Base-by-base conservation (phyloP, 2,329 filamentous ascomycete species). In the Eurotiales sp. region DNA sequence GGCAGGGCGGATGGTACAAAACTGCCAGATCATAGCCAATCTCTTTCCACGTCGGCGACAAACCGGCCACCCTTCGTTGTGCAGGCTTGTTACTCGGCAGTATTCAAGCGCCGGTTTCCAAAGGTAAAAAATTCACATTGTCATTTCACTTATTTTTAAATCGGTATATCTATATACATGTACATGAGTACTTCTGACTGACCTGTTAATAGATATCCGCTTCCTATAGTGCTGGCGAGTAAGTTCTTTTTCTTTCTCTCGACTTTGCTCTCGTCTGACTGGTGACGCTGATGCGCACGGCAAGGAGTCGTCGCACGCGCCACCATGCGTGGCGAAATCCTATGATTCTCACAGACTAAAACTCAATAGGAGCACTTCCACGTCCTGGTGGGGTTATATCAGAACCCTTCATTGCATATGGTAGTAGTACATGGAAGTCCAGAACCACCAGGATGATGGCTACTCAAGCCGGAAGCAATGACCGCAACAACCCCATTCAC, bases 401-500 rank as follows among this genome's bases (percentile, higher is more conserved):
- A n/a, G 14, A 34, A 15, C 14, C 12, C 14, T 17, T n/a, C 15
- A 15, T 10, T 17, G 37, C 15, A 14, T n/a, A n/a, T n/a, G n/a
- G n/a, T n/a, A 46, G 44, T 7, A 17, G 29, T 19, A 25, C 15
- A 15, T 27, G 22, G 37, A 15, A 17, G 3, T 11, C 46, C 15
- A 39, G 23, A 29, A 49, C 37, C 22, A 23, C 37, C 23, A 43
- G 44, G n/a, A 39, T n/a, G 29, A 40, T 52, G 23, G 39, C 30
- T 4, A 47, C 50, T 8, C 27, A 43, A 21, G 45, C 45, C 23
- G 42, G 43, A 23, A 60, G 56, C 12, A 34, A 41, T 14, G 48
- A 52, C 40, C 25, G 56, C 12, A 34, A 41, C 15, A 50, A 52
- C 40, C 25, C 44, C 29, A 51, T 49, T 43, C 73, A 72, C 56